Conservation (phyloP, 2,329 filamentous ascomycete genomes). For the Knufia petricola region DNA sequence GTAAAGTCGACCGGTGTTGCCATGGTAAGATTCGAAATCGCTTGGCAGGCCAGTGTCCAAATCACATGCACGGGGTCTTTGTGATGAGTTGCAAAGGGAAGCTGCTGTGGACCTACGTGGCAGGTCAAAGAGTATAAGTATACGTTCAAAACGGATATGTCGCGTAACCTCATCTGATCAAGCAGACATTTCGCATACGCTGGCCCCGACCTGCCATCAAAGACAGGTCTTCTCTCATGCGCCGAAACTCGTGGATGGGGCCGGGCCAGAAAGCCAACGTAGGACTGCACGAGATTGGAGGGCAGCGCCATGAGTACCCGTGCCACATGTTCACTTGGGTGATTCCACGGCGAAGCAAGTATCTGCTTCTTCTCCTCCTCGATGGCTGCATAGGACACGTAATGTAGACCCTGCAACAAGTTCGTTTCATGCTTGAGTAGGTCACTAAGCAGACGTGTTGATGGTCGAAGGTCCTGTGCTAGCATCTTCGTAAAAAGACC, state of each 20-base stretch:
- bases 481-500: conserved; percentile 44
- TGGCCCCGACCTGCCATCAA: not conserved
- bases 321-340: conserved; percentile 14
- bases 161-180: not conserved
- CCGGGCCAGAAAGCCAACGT: conserved; percentile 31
- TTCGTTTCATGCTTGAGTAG: conserved; percentile 38
- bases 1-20: not conserved
- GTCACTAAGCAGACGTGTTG: conserved; percentile 37
- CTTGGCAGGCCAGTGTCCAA: not conserved
- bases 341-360: conserved; percentile 13
- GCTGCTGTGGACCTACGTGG: not conserved
- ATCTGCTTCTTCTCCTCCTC: conserved; percentile 24
- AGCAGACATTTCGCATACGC: not conserved
- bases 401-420: conserved; percentile 34
- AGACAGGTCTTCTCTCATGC: not conserved
- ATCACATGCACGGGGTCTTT: not conserved
- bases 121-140: conserved; percentile 11
- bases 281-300: conserved; percentile 34
- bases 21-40: not conserved
- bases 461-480: conserved; percentile 34
- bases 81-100: no score
- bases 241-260: not conserved
- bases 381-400: conserved; percentile 32
- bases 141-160: conserved; percentile 16
- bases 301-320: conserved; percentile 26